phyloP scores from a whole-genome alignment of 2,329 filamentous ascomycete genomes.

The Phialophora macrospora region DNA sequence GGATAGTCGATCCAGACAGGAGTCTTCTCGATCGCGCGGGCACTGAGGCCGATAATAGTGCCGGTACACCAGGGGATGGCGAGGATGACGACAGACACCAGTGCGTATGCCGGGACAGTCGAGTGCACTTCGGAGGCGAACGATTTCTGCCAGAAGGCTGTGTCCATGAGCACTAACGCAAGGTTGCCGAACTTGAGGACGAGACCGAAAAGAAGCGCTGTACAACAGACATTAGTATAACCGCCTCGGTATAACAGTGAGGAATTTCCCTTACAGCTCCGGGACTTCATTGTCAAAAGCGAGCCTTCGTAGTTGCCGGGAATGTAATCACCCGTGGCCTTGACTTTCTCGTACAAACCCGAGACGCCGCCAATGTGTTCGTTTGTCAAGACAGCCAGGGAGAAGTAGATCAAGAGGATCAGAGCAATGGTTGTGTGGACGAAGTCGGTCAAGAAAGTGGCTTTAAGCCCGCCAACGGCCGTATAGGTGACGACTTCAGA shows the following conservation, averaged over 20 bases:
- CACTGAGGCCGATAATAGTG: slow-evolving; percentile 54
- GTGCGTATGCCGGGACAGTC: slow-evolving; percentile 55
- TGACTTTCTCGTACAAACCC: slow-evolving; percentile 45
- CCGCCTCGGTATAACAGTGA: background rate
- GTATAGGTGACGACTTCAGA: slow-evolving; percentile 44
- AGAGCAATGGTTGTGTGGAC: slow-evolving; percentile 56
- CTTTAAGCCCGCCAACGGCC: slow-evolving; percentile 55
- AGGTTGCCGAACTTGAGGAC: slow-evolving; percentile 58
- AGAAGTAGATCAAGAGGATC: slow-evolving; percentile 52
- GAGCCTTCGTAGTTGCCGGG: slow-evolving; percentile 55
- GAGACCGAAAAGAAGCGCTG: slow-evolving; percentile 46
- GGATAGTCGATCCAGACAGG: slow-evolving; percentile 55
- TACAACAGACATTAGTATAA: slow-evolving; percentile 7
- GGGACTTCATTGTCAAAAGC: slow-evolving; percentile 56
- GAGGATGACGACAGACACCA: slow-evolving; percentile 53
- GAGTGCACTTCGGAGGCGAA: slow-evolving; percentile 56
- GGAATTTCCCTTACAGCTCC: slow-evolving; percentile 43
- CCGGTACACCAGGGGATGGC: slow-evolving; percentile 56
- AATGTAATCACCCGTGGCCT: slow-evolving; percentile 52
- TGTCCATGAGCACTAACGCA: slow-evolving; percentile 58
- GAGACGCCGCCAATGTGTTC: slow-evolving; percentile 23
- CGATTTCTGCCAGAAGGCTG: slow-evolving; percentile 60
- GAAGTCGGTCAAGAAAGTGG: slow-evolving; percentile 57
- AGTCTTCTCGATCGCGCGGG: slow-evolving; percentile 53
- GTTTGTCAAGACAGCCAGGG: slow-evolving; percentile 22